Evolutionary conservation across 768 basidiomycete species (phyloP), one percentile per base, ranked within the genome.

Genomic region (Pholiota conissans): DNA sequence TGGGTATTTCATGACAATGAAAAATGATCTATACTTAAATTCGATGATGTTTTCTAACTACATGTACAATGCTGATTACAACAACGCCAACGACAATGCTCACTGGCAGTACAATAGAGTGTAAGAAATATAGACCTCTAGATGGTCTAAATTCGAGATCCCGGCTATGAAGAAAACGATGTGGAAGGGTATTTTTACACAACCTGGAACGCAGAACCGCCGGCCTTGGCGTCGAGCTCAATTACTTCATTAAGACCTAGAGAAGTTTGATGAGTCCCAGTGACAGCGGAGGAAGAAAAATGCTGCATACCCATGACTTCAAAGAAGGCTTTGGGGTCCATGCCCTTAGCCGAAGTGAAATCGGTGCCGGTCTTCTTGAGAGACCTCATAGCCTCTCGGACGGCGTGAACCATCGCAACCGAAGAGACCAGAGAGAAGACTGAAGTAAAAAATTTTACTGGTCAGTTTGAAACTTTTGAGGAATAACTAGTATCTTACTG

Each of bases 311-410:
- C 87, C 86, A 90, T 86, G 52, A 89, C 84, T 66, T 87, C 81
- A 69, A 91, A 90, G 78, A 90, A 90, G 49, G 81, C 77, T 66
- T 85, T 87, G 13, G 89, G 89, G 63, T 89, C 87, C 89, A 90
- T 89, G 22, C 89, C 85, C 59, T 76, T 73, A 10, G 79, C 76
- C 20, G 77, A 73, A 24, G 68, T 56, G 65, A 86, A 89, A 67
- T 91, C 89, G 8, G 89, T 90, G 13, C 89, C 89, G 2, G 88
- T 90, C 74, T 88, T 87, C 74, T 86, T 89, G 42, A 91, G 72
- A 0, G 84, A 83, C 22, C 79, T 79, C 86, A 90, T 89, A 8
- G 89, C 89, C 11, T 83, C 83, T 42, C 89, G 86, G 55, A 89
- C 81, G 14, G 82, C 88, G 64, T 91, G 89, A 8, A 89, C 82